Percentiles rank a stretch among this genome's conserved stretches.
phyloP scores from a whole-genome alignment of 1,284 basidiomycete genomes.

The Laetiporus sulphureus region DNA sequence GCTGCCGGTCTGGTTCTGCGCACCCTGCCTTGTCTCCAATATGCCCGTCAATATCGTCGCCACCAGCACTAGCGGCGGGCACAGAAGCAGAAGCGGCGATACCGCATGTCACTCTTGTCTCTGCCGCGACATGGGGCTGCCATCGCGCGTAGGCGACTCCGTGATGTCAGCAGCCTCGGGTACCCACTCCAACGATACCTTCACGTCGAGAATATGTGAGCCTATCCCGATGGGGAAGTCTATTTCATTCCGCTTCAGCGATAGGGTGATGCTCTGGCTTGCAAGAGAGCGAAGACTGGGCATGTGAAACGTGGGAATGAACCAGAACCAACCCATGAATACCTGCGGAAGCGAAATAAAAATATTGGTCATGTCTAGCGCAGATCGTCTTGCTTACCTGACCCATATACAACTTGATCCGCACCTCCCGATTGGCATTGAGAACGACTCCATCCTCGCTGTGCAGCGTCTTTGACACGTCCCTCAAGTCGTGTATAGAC shows the following conservation, averaged over 20 bases:
- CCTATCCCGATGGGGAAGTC: slow-evolving; percentile 77
- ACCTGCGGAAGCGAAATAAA: slow-evolving; percentile 37
- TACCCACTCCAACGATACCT: slow-evolving; percentile 35
- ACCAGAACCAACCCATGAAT: slow-evolving; percentile 79
- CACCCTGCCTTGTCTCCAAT: slow-evolving; percentile 16
- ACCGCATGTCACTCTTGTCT: slow-evolving; percentile 18
- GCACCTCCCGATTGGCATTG: slow-evolving; percentile 64
- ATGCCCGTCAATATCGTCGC: slow-evolving; percentile 11
- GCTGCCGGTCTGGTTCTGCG: slow-evolving; percentile 19
- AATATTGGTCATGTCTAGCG: not conserved
- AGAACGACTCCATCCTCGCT: slow-evolving; percentile 47
- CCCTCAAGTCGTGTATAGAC: slow-evolving; percentile 39
- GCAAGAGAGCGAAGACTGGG: slow-evolving; percentile 31
- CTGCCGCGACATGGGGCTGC: slow-evolving; percentile 15
- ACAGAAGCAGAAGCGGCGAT: slow-evolving; percentile 15
- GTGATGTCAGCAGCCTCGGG: slow-evolving; percentile 16
- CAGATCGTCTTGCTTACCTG: slow-evolving; percentile 38
- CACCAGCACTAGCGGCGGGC: slow-evolving; percentile 14
- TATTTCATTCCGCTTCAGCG: slow-evolving; percentile 49
- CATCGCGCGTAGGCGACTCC: slow-evolving; percentile 14
- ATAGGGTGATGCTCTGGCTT: slow-evolving; percentile 26
- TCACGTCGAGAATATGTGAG: slow-evolving; percentile 55
- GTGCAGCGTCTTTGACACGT: slow-evolving; percentile 26
- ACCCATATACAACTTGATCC: slow-evolving; percentile 75
- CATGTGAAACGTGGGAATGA: slow-evolving; percentile 79